Conservation (phyloP, 2,329 filamentous ascomycete genomes). For the Fusarium aywerte region DNA sequence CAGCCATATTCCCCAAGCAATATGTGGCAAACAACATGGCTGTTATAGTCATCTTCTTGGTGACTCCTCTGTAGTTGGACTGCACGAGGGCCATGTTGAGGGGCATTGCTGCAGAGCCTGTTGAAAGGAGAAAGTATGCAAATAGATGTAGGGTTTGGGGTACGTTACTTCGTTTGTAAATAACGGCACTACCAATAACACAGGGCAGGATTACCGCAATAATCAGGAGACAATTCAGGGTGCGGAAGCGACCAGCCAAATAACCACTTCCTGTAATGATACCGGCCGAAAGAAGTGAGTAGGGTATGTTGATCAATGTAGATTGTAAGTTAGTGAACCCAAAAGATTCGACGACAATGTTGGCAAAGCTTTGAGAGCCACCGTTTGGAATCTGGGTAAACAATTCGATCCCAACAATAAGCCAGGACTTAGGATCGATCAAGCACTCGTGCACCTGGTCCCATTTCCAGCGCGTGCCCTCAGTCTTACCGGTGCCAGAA, state of each 20-base stretch:
- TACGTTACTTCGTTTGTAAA: slow-evolving; percentile 58
- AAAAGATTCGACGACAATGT: slow-evolving; percentile 66
- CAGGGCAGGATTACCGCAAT: slow-evolving; percentile 61
- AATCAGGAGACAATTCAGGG: slow-evolving; percentile 63
- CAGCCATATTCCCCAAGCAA: slow-evolving; percentile 66
- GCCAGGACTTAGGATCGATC: slow-evolving; percentile 68
- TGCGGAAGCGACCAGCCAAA: slow-evolving; percentile 62
- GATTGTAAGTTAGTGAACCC: slow-evolving; percentile 65
- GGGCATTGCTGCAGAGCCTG: slow-evolving; percentile 64
- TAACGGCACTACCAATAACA: slow-evolving; percentile 63
- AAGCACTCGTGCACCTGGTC: slow-evolving; percentile 65
- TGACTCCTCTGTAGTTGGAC: slow-evolving; percentile 66
- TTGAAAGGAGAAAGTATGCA: slow-evolving; percentile 67
- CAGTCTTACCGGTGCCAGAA: slow-evolving; percentile 63
- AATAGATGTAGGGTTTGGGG: slow-evolving; percentile 61
- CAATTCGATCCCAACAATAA: slow-evolving; percentile 64
- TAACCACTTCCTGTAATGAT: slow-evolving; percentile 62
- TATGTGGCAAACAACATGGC: slow-evolving; percentile 66
- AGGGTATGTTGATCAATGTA: slow-evolving; percentile 68
- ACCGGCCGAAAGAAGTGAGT: slow-evolving; percentile 62
- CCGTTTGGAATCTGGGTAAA: slow-evolving; percentile 70
- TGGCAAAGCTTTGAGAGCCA: slow-evolving; percentile 68
- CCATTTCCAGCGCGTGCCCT: slow-evolving; percentile 60
- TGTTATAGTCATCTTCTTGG: slow-evolving; percentile 70
- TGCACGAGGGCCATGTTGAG: slow-evolving; percentile 66